Base-by-base conservation (phyloP, 139 green algal species). In the Chlorella sorokiniana region DNA sequence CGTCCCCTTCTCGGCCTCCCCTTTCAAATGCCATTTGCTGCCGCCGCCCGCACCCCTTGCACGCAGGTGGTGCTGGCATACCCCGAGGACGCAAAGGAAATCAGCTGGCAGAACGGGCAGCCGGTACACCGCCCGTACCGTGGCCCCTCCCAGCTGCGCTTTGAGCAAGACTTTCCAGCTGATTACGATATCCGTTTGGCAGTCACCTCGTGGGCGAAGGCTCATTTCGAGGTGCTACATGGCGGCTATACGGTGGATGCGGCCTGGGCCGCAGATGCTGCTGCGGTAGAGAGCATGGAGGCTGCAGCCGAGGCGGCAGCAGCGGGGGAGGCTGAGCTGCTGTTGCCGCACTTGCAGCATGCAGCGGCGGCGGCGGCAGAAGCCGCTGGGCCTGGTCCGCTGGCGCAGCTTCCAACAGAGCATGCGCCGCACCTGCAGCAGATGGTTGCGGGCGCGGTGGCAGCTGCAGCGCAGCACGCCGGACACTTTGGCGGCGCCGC, bases 181-280 rank as follows among this genome's bases (percentile, higher is more conserved):
- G 65, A 64, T 31, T 83, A 78, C 52, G 73, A 91, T 44, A 78
- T 91, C 18, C 64, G 79, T 20, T 69, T 91, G 54, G 87, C 87
- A 33, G 29, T 88, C 18, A 91, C 86, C 3, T 81, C 79, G 52
- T 93, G 90, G 90, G 90, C 90, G 29, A 87, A 90, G 33, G 89
- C 83, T 29, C 69, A 80, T 41, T 93, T 93, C 72, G 84, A 93
- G 42, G 89, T 93, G 65, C 54, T 93, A 65, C 87, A 93, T 73
- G 33, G 40, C 37, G 69, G 69, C 0, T 77, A 52, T 51, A 22
- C 33, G 35, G 27, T 83, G 7, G 78, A 83, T 51, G 45, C 64
- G 54, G 63, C n/a, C 42, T 82, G 40, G 59, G 75, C 1, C 5
- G 2, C 4, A 29, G 69, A 2, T 9, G 41, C 69, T 40, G 41